These are phyloP conservation scores for Bipolaris zeicola DNA, from an alignment of 2,329 filamentous ascomycete genomes.

Conservation along the genomic window DNA sequence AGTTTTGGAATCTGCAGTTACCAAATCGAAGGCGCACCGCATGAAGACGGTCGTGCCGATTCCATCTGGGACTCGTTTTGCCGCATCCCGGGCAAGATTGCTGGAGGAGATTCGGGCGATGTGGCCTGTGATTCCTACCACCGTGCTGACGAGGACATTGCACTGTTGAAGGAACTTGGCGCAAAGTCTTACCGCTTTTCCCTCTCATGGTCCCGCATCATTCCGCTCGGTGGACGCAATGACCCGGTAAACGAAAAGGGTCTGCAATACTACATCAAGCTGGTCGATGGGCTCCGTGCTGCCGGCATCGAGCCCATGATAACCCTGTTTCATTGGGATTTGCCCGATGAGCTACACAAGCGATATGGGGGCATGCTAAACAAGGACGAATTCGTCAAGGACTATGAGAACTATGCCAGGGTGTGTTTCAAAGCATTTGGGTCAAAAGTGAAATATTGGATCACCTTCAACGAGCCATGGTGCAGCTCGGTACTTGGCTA, in stretches of 20 bases:
- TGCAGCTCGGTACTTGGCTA: conserved; percentile 83
- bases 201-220: conserved; percentile 80
- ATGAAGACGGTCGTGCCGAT: conserved; percentile 77
- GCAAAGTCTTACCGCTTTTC: conserved; percentile 83
- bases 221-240: conserved; percentile 81
- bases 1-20: conserved; percentile 63
- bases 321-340: conserved; percentile 88
- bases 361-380: conserved; percentile 82
- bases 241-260: conserved; percentile 82
- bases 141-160: conserved; percentile 76
- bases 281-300: conserved; percentile 76
- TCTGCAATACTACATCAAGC: conserved; percentile 76
- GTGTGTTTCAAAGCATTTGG: conserved; percentile 74
- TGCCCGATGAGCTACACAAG: conserved; percentile 77
- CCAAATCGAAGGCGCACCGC: conserved; percentile 79
- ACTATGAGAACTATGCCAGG: conserved; percentile 79
- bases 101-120: conserved; percentile 74
- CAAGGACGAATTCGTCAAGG: conserved; percentile 79
- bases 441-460: conserved; percentile 82
- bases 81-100: conserved; percentile 79
- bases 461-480: conserved; percentile 91
- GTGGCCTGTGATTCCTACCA: conserved; percentile 89
- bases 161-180: conserved; percentile 74
- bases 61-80: conserved; percentile 94
- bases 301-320: conserved; percentile 81